These are phyloP conservation scores for Blastobotrys buckinghamii DNA, from an alignment of 1,139 yeast genomes.

Conservation along the genomic window DNA sequence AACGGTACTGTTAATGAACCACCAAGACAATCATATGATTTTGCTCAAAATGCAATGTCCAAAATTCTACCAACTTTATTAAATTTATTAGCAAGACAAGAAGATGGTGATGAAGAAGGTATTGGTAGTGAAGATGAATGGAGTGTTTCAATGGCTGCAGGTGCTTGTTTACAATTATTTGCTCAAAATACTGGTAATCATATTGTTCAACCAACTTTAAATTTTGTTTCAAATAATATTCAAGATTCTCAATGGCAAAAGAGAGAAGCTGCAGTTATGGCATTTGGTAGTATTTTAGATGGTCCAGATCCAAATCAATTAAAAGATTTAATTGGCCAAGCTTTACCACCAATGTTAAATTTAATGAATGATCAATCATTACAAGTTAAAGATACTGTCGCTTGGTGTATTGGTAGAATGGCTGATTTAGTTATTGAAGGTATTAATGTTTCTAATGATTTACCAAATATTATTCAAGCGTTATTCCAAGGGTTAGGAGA, in stretches of 20 bases:
- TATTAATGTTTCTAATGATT: conserved; percentile 55
- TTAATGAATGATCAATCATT: conserved; percentile 68
- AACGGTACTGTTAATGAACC: conserved; percentile 3
- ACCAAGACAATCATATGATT: conserved; percentile 46
- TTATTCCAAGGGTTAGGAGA: conserved; percentile 73
- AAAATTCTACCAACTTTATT: conserved; percentile 87
- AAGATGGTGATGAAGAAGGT: conserved; percentile 41
- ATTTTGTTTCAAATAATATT: conserved; percentile 74
- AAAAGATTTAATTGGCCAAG: conserved; percentile 65
- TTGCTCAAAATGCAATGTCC: conserved; percentile 75
- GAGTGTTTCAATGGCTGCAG: conserved; percentile 99
- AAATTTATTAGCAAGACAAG: conserved; percentile 75
- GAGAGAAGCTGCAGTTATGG: conserved; percentile 98
- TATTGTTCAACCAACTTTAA: conserved; percentile 77
- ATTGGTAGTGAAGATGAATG: conserved; percentile 75
- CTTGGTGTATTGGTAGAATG: conserved; percentile 97
- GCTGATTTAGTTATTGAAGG: conserved; percentile 84
- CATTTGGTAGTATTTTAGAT: conserved; percentile 92
- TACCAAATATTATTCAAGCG: conserved; percentile 68
- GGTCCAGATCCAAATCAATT: conserved; percentile 83
- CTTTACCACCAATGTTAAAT: conserved; percentile 67
- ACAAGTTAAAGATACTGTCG: conserved; percentile 94
- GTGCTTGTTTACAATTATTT: conserved; percentile 89
- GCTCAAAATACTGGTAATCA: conserved; percentile 86
- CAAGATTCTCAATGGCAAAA: conserved; percentile 64